phyloP scores from a whole-genome alignment of 768 basidiomycete species.

The Hericium coralloides region DNA sequence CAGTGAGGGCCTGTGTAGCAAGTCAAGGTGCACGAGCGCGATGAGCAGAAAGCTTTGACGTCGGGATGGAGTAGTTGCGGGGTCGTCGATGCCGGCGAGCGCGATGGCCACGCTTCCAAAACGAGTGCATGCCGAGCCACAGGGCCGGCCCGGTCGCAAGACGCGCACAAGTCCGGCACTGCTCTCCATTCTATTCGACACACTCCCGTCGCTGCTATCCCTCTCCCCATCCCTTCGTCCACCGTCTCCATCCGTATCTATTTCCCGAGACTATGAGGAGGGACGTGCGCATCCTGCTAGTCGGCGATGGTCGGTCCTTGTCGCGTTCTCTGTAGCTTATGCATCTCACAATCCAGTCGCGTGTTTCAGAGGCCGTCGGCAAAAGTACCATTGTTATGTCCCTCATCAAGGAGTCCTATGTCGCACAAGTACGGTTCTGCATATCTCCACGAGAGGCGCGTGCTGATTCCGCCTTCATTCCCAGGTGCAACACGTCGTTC shows the following conservation, averaged over 20 bases:
- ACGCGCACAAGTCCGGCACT: too few relatives aligned
- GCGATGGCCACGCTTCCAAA: too few relatives aligned
- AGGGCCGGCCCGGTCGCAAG: too few relatives aligned
- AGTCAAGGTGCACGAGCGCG: too few relatives aligned
- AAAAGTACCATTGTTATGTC: conserved; percentile 97
- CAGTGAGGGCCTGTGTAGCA: too few relatives aligned
- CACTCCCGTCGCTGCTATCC: background rate
- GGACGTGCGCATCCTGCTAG: conserved; percentile 90
- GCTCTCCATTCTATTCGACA: background rate
- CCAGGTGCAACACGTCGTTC: conserved; percentile 90
- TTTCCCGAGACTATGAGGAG: conserved; percentile 51
- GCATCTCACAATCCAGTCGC: conserved; percentile 4
- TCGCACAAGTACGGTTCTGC: conserved; percentile 59
- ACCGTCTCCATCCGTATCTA: too few relatives aligned
- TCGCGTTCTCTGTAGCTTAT: background rate
- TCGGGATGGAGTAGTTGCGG: background rate
- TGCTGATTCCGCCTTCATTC: background rate
- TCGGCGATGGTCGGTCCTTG: conserved; percentile 73
- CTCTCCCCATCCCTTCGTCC: too few relatives aligned
- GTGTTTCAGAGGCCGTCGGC: conserved; percentile 77
- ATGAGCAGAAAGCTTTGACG: too few relatives aligned
- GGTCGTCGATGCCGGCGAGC: background rate
- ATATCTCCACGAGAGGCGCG: conserved; percentile 2
- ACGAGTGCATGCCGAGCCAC: too few relatives aligned
- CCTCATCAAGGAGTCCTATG: conserved; percentile 92